These are phyloP conservation scores for Rhynchospora breviuscula DNA, from an alignment of 176 grass and related monocot genomes.

Conservation along the genomic window DNA sequence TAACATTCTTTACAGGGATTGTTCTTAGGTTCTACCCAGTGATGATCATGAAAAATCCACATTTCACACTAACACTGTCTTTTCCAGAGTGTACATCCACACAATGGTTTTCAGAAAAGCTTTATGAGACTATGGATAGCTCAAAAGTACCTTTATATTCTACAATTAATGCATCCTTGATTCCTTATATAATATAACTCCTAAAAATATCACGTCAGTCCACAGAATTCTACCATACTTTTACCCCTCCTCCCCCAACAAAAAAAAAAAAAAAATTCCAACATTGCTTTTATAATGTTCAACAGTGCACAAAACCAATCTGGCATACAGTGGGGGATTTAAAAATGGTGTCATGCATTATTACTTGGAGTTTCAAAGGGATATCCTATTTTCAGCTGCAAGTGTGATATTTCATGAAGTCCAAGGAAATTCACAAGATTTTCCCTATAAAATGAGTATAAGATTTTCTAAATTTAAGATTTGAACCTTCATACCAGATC, in stretches of 20 bases:
- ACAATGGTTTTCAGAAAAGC: background rate
- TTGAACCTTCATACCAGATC: constrained; percentile 25
- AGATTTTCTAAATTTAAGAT: constrained; percentile 15
- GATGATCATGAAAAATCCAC: background rate
- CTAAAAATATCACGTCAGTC: background rate
- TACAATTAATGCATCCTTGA: background rate
- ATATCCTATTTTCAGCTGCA: background rate
- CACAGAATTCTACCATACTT: background rate
- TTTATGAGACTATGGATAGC: background rate
- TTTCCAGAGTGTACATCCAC: background rate
- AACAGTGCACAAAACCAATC: background rate
- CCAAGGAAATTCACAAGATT: background rate
- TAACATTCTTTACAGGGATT: background rate
- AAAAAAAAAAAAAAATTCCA: background rate
- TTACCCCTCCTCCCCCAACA: background rate
- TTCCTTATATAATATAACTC: background rate
- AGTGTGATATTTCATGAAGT: background rate
- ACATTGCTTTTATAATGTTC: background rate
- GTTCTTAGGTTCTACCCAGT: background rate
- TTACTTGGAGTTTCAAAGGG: background rate
- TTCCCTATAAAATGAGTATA: background rate
- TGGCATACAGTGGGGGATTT: background rate
- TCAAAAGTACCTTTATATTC: background rate
- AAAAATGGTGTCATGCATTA: background rate
- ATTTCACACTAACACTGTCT: background rate